A percentile compares a stretch with the other conserved stretches of the same genome.
phyloP scores from a whole-genome alignment of 2,329 filamentous ascomycete genomes.

The Colletotrichum cordylinicola region DNA sequence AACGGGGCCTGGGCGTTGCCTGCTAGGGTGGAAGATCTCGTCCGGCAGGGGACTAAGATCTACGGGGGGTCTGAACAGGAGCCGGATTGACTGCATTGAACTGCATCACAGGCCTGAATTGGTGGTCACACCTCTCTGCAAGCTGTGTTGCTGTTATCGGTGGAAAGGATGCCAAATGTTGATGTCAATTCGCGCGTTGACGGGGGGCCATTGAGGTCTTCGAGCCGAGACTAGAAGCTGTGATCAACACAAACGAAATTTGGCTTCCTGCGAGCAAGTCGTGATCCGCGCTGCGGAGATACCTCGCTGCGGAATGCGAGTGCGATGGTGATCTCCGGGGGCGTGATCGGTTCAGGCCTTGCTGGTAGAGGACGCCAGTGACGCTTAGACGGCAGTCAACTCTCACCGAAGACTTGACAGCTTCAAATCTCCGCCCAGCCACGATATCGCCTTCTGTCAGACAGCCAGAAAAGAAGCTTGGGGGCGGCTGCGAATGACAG shows the following conservation, averaged over 20 bases:
- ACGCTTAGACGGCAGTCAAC: neutral
- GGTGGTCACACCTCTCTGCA: neutral
- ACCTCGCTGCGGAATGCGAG: neutral
- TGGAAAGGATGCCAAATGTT: neutral
- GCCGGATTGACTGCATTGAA: neutral
- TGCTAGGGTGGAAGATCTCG: slow-evolving; percentile 5
- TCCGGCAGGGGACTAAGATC: neutral
- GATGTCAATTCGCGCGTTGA: neutral
- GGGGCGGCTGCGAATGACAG: neutral
- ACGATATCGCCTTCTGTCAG: neutral
- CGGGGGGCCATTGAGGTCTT: neutral
- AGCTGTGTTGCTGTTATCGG: neutral
- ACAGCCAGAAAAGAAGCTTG: neutral
- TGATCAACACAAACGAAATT: neutral
- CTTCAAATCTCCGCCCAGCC: neutral
- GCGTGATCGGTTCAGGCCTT: neutral
- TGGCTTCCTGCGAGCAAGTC: neutral
- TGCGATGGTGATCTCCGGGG: neutral
- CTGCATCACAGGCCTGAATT: neutral
- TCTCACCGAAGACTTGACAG: neutral
- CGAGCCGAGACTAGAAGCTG: neutral
- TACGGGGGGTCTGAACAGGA: neutral
- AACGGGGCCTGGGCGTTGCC: neutral
- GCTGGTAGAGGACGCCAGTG: neutral
- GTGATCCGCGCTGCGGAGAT: neutral